phyloP scores from a whole-genome alignment of 1,139 yeast genomes.

The Hemisphaericaspora xylofermentans region DNA sequence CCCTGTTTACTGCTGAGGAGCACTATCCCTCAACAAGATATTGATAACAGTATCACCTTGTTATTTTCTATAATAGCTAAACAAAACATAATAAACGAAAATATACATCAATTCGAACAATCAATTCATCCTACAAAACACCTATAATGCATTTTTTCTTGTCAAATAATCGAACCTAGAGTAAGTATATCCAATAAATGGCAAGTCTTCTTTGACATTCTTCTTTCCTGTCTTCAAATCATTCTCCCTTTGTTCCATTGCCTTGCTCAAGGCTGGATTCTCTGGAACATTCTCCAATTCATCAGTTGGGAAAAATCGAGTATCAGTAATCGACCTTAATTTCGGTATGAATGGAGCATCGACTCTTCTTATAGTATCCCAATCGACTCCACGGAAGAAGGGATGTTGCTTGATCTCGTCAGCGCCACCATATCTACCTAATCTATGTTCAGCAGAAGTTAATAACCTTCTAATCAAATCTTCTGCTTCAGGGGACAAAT shows the following conservation, averaged over 20 bases:
- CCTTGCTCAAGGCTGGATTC: conserved; percentile 77
- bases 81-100: background rate
- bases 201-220: conserved; percentile 78
- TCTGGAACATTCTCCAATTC: conserved; percentile 95
- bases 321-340: conserved; percentile 77
- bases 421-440: conserved; percentile 93
- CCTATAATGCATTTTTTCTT: conserved; percentile 72
- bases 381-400: conserved; percentile 93
- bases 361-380: conserved; percentile 90
- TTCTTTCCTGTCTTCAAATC: conserved; percentile 31
- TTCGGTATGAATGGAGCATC: conserved; percentile 88
- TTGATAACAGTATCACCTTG: too few species aligned
- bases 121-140: too few species aligned
- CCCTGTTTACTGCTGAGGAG: too few species aligned
- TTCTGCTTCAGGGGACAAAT: conserved; percentile 89
- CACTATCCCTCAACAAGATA: too few species aligned
- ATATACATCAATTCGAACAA: background rate
- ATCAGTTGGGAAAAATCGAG: conserved; percentile 97
- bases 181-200: conserved; percentile 95
- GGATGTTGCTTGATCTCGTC: conserved; percentile 91
- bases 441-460: conserved; percentile 80
- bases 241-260: conserved; percentile 59
- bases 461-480: conserved; percentile 82
- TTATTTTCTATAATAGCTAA: too few species aligned
- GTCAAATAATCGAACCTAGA: conserved; percentile 92